Percentiles rank a stretch among this genome's conserved stretches.
These are phyloP conservation scores for Chaetomium cochliodes DNA, from an alignment of 495 filamentous ascomycete genomes.

Conservation along the genomic window DNA sequence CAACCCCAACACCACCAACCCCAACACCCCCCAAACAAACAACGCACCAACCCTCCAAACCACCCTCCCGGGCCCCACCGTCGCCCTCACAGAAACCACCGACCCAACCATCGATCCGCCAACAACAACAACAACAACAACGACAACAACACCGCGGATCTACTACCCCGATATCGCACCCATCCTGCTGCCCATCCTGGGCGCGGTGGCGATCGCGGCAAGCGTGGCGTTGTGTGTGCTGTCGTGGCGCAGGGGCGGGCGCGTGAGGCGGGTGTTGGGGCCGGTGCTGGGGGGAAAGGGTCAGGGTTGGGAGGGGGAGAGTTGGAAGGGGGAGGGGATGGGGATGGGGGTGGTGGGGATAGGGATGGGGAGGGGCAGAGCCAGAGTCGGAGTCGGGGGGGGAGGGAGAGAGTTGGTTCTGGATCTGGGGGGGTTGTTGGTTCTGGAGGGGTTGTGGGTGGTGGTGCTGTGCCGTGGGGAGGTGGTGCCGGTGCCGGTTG, in stretches of 20 bases:
- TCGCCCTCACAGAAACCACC: conserved; percentile 22
- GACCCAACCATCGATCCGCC: too few species aligned
- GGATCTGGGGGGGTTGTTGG: neutral
- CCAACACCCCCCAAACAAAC: conserved; percentile 12
- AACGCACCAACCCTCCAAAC: neutral
- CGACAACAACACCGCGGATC: neutral
- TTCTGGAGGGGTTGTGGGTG: neutral
- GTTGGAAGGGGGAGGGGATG: conserved; percentile 10
- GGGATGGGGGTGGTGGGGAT: conserved; percentile 8
- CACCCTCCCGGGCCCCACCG: conserved; percentile 21
- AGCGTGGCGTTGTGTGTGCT: conserved; percentile 23
- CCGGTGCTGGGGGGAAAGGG: neutral
- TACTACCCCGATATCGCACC: conserved; percentile 18
- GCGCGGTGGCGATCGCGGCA: conserved; percentile 14
- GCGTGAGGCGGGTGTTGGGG: conserved; percentile 22
- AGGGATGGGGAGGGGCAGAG: conserved; percentile 34
- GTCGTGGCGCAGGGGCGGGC: conserved; percentile 22
- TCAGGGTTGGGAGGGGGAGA: neutral
- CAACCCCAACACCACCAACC: neutral
- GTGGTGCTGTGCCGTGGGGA: conserved; percentile 3
- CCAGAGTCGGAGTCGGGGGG: conserved; percentile 28
- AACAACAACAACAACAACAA: neutral
- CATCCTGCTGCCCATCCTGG: conserved; percentile 33
- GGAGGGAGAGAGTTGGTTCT: conserved; percentile 21
- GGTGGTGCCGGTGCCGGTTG: neutral